Conservation (phyloP, 208 protist genomes). For the Trypanosoma vivax region DNA sequence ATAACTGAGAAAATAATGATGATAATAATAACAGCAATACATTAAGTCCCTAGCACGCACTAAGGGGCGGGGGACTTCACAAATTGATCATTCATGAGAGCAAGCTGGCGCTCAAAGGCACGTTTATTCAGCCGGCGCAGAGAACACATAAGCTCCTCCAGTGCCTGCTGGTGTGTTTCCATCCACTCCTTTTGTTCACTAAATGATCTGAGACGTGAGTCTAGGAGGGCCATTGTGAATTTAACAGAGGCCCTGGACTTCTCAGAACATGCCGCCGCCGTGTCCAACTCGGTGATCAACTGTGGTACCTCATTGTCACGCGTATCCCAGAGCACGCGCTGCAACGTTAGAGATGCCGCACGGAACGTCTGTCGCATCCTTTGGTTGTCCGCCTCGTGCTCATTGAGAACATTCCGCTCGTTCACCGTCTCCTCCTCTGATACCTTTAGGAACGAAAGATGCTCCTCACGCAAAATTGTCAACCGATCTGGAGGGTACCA, state of each 20-base stretch:
- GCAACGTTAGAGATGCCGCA: slow-evolving; percentile 35
- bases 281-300: slow-evolving; percentile 51
- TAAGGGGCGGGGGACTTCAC: slow-evolving; percentile 3
- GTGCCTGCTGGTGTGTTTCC: slow-evolving; percentile 53
- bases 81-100: slow-evolving; percentile 42
- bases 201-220: slow-evolving; percentile 41
- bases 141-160: slow-evolving; percentile 52
- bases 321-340: slow-evolving; percentile 59
- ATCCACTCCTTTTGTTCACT: slow-evolving; percentile 63
- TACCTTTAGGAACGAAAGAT: slow-evolving; percentile 38
- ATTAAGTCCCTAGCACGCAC: not conserved
- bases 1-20: slow-evolving; percentile 3
- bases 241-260: slow-evolving; percentile 56
- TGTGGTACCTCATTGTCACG: slow-evolving; percentile 44
- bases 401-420: slow-evolving; percentile 40
- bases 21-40: not conserved
- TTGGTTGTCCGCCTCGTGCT: slow-evolving; percentile 52
- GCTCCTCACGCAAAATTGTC: slow-evolving; percentile 52
- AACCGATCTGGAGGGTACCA: slow-evolving; percentile 56
- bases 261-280: slow-evolving; percentile 35
- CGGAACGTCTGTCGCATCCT: slow-evolving; percentile 49
- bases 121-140: slow-evolving; percentile 47
- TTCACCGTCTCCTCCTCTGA: slow-evolving; percentile 36
- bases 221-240: slow-evolving; percentile 42
- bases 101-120: slow-evolving; percentile 50